phyloP scores from a whole-genome alignment of 2,329 filamentous ascomycete species.

The Trichoderma lentiforme region DNA sequence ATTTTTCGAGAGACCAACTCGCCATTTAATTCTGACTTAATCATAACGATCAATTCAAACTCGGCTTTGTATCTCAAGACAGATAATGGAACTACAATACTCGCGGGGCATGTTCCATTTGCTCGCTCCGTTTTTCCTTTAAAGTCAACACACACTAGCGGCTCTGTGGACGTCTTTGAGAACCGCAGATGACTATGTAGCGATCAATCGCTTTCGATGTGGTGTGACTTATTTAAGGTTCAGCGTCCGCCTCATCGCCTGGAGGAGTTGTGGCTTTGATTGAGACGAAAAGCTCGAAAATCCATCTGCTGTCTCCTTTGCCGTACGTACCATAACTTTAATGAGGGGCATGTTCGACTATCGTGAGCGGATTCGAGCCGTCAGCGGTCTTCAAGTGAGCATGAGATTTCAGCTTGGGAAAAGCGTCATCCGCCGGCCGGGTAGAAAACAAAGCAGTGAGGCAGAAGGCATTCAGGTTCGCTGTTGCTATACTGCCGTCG shows the following conservation, averaged over 20 bases:
- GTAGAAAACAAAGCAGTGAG: neutral
- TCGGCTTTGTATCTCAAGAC: no score
- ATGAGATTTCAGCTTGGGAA: neutral
- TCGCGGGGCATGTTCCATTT: neutral
- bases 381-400: neutral
- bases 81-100: neutral
- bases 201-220: neutral
- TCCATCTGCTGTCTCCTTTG: neutral
- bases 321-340: neutral
- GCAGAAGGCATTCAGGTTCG: neutral
- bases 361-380: neutral
- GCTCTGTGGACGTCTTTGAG: neutral
- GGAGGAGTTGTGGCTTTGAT: neutral
- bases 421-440: neutral
- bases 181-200: neutral
- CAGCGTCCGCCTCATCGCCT: neutral
- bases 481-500: neutral
- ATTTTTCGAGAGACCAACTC: neutral
- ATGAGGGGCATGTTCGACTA: neutral
- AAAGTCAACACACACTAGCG: neutral
- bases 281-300: accelerated
- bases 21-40: no score
- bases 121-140: neutral
- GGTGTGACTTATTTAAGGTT: neutral
- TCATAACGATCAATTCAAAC: neutral